Evolutionary conservation across 345 rosid genomes (phyloP).

Genomic region (Cardamine occulta): DNA sequence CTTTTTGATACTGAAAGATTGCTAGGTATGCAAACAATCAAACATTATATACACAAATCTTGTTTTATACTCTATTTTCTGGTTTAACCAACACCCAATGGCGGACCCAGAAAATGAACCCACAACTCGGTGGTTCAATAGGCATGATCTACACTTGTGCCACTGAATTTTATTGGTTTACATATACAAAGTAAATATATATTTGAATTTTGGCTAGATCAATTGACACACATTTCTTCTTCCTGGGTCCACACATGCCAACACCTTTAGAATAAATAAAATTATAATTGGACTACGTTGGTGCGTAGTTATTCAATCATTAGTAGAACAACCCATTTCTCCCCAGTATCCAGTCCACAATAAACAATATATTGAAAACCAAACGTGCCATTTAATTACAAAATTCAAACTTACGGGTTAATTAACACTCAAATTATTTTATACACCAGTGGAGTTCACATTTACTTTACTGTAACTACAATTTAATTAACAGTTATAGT

Average conservation of each 20-base stretch:
- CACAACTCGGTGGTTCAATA: no score
- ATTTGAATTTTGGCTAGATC: no score
- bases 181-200: no score
- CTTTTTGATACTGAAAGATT: neutral
- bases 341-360: neutral
- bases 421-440: neutral
- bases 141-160: no score
- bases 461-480: neutral
- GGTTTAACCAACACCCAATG: slow-evolving; percentile 24
- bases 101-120: no score
- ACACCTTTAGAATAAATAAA: neutral
- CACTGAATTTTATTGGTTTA: no score
- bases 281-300: neutral
- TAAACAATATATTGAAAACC: neutral
- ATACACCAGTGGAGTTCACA: neutral
- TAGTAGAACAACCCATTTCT: slow-evolving; percentile 13
- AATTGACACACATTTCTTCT: no score
- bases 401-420: neutral
- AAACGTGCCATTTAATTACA: neutral
- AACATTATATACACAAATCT: neutral
- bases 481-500: neutral
- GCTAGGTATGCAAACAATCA: neutral
- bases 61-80: neutral
- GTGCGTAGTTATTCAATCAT: slow-evolving; percentile 1
- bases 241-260: no score